phyloP scores from a whole-genome alignment of 1,284 basidiomycete genomes.

The Fomitiporia mediterranea region DNA sequence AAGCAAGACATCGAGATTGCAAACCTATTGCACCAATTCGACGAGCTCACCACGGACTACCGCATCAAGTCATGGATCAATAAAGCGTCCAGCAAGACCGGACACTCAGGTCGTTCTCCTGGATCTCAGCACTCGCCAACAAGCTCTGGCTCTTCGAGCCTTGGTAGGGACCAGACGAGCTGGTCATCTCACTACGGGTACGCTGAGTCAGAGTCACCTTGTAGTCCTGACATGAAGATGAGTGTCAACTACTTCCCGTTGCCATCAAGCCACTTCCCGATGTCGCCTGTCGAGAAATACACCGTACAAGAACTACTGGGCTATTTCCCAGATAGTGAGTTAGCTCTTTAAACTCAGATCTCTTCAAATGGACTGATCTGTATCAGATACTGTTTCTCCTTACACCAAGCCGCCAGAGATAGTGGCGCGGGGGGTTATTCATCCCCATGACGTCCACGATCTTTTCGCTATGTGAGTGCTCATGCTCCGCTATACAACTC shows the following conservation, averaged over 20 bases:
- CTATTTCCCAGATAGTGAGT: conserved; percentile 18
- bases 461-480: conserved; percentile 51
- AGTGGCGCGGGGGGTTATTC: conserved; percentile 41
- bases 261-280: conserved; percentile 3
- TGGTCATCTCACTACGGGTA: conserved; percentile 16
- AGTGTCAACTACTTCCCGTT: conserved; percentile 11
- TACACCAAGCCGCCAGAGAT: conserved; percentile 33
- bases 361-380: not conserved
- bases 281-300: conserved; percentile 5
- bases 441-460: conserved; percentile 52
- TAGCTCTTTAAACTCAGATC: not conserved
- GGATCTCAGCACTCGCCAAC: conserved; percentile 29
- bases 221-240: conserved; percentile 8
- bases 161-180: conserved; percentile 10
- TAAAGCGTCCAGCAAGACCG: conserved; percentile 24
- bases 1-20: conserved; percentile 47
- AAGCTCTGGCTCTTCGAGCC: conserved; percentile 9
- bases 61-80: conserved; percentile 41
- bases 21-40: conserved; percentile 42
- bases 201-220: conserved; percentile 11
- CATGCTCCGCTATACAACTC: not conserved
- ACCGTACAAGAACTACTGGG: conserved; percentile 10
- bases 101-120: conserved; percentile 19
- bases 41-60: conserved; percentile 38
- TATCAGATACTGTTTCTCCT: conserved; percentile 3